Evolutionary conservation across 2,329 filamentous ascomycete genomes (phyloP).

Genomic region (Domatiomyces globalis): DNA sequence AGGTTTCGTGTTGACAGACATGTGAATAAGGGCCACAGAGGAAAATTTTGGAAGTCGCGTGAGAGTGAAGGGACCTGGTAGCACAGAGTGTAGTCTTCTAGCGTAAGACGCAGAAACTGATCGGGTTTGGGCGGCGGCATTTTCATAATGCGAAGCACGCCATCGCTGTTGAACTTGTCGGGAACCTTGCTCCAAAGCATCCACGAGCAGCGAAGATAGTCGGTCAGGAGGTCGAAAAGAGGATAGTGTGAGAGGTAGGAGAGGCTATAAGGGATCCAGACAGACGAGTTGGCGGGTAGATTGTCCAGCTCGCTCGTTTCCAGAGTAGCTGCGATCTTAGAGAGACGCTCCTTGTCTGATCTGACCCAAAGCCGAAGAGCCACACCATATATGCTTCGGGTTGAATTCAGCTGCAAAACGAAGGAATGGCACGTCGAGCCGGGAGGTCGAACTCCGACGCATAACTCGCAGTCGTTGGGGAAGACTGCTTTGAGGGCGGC

Average conservation of each 20-base stretch:
- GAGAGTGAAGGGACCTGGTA: conserved; percentile 98
- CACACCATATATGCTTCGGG: conserved; percentile 92
- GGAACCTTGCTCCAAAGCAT: conserved; percentile 99
- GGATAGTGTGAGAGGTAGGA: conserved; percentile 93
- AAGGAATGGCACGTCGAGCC: conserved; percentile 96
- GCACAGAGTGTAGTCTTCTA: conserved; percentile 97
- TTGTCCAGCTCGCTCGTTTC: conserved; percentile 89
- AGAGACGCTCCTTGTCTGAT: conserved; percentile 90
- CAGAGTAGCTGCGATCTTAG: conserved; percentile 87
- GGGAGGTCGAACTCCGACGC: conserved; percentile 83
- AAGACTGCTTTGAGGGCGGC: conserved; percentile 96
- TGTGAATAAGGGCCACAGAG: conserved; percentile 94
- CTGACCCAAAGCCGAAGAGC: conserved; percentile 92
- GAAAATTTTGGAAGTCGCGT: conserved; percentile 94
- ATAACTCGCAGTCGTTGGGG: conserved; percentile 95
- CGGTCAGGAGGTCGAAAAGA: conserved; percentile 85
- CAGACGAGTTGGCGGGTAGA: conserved; percentile 84
- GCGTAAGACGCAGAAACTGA: conserved; percentile 91
- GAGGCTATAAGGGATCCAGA: conserved; percentile 97
- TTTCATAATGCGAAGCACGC: conserved; percentile 91
- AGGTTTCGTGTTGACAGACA: conserved; percentile 96
- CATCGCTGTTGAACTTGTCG: conserved; percentile 94
- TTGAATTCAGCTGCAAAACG: conserved; percentile 95
- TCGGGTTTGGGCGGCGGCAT: conserved; percentile 90
- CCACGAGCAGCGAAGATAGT: conserved; percentile 97